Base-by-base conservation (phyloP, 371 early-diverging fungal species). In the Mucor sp. region DNA sequence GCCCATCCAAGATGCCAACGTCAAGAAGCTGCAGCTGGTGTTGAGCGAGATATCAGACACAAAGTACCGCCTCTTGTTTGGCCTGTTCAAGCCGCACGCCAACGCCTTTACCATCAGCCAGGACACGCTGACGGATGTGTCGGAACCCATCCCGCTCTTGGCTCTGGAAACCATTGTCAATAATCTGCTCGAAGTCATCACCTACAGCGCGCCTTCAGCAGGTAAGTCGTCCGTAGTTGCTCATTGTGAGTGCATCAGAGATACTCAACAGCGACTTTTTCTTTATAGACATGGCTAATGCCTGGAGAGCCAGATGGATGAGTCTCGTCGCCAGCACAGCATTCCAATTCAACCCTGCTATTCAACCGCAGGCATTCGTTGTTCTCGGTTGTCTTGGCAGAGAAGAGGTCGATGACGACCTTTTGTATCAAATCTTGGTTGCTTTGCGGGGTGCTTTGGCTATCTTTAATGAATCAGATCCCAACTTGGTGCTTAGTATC, bases 361-460 rank as follows among this genome's bases (percentile, higher is more conserved):
- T 96, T 35, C 98, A 97, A 75, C 97, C 97, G 0, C 90, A 97
- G 25, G 93, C 97, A 0, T 97, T 97, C 81, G 92, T 96, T 17
- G 89, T 93, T 6, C 82, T 97, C 23, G 98, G 97, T 9, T 91
- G 91, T 57, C 82, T 97, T 28, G 93, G 95, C 0, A 88, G 91
- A 23, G 90, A 92, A 70, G 95, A 94, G 67, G 91, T 93, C 2
- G 95, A 95, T 63, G 94, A 95, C 66, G 93, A 92, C 68, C 71
- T 95, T 53, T 74, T 96, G 17, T 95, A 95, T 73, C 95, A 95
- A 76, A 95, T 95, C 32, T 74, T 97, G 30, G 93, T 93, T 0
- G 93, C 94, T 0, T 77, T 97, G 43, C 88, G 94, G 35, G 93
- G 94, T 5, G 94, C 95, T 0, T 82, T 97, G 37, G 89, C 88